phyloP scores from a whole-genome alignment of 1,139 yeast genomes.

The Scheffersomyces parashehatae region DNA sequence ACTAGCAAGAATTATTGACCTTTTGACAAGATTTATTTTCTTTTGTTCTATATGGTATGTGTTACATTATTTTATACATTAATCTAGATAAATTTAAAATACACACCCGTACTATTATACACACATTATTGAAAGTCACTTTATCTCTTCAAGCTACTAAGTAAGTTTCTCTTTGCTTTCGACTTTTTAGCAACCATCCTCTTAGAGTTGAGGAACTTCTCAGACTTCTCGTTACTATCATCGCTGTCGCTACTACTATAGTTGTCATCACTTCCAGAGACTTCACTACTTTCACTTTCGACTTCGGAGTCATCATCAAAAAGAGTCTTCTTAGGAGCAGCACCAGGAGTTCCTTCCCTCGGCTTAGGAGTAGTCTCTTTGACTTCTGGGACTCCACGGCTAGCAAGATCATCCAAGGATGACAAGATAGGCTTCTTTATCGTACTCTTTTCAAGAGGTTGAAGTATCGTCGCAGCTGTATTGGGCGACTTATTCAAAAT shows the following conservation, averaged over 20 bases:
- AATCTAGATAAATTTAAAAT: conserved; percentile 1
- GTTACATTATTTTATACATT: background rate
- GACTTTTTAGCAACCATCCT: conserved; percentile 9
- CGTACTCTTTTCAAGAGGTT: background rate
- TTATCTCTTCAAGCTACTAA: conserved; percentile 10
- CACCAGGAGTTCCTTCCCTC: background rate
- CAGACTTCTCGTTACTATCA: conserved; percentile 11
- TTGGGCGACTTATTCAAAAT: background rate
- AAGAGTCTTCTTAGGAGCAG: conserved; percentile 1
- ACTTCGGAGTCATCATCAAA: conserved; percentile 4
- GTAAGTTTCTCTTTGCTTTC: conserved; percentile 10
- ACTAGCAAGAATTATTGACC: no score
- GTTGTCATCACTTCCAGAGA: conserved; percentile 4
- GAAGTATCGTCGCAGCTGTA: background rate
- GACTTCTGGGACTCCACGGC: conserved; percentile 65
- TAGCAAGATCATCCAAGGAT: conserved; percentile 57
- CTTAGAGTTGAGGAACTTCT: conserved; percentile 14
- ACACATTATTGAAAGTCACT: background rate
- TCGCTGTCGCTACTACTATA: conserved; percentile 15
- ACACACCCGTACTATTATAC: background rate
- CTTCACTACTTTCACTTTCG: conserved; percentile 5
- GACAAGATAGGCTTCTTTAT: conserved; percentile 37
- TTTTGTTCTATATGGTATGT: conserved; percentile 4
- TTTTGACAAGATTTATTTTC: conserved; percentile 1
- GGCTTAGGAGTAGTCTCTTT: conserved; percentile 30